Conservation (phyloP, 257 asterid species). For the Solanum acaule region DNA sequence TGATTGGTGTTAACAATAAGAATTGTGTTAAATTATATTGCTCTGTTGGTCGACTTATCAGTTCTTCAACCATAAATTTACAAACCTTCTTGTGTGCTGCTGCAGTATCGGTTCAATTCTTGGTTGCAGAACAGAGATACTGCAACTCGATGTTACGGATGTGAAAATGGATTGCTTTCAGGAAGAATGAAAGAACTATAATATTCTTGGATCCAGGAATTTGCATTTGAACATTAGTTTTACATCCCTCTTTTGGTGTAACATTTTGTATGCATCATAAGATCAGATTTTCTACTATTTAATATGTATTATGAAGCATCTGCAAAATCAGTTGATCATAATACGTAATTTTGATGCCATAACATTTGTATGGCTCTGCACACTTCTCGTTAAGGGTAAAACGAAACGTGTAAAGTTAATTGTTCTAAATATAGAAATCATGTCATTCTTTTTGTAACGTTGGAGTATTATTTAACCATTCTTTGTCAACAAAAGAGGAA, state of each 20-base stretch:
- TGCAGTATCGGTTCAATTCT: slow-evolving; percentile 86
- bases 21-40: background rate
- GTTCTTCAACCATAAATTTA: background rate
- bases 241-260: background rate
- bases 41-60: background rate
- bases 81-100: background rate
- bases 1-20: background rate
- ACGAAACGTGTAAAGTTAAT: background rate
- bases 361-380: background rate
- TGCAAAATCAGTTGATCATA: background rate
- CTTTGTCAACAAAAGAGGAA: background rate
- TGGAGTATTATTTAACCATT: background rate
- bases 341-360: background rate
- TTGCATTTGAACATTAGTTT: background rate
- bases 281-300: background rate
- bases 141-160: slow-evolving; percentile 93
- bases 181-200: background rate
- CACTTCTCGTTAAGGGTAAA: background rate
- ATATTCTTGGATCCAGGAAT: background rate
- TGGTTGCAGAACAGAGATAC: slow-evolving; percentile 88
- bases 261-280: background rate
- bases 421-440: background rate
- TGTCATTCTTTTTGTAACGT: background rate
- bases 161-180: slow-evolving; percentile 96
- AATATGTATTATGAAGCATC: background rate